Evolutionary conservation across 2,329 filamentous ascomycete species (phyloP).

Genomic region (Dendryphion nanum): DNA sequence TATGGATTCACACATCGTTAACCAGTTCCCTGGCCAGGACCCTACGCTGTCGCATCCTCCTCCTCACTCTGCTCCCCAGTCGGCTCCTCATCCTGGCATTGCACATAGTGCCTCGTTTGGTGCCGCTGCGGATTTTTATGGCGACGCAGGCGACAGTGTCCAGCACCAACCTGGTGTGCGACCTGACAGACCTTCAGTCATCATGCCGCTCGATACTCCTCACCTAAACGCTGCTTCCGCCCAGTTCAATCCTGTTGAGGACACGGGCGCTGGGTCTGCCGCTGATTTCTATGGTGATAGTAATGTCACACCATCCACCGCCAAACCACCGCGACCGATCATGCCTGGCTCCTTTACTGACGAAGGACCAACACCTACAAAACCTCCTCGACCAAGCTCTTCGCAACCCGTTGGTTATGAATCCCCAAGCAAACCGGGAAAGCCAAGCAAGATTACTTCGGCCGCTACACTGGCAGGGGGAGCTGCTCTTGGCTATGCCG

Average conservation of each 20-base stretch:
- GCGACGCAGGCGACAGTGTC: conserved; percentile 62
- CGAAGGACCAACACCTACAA: conserved; percentile 26
- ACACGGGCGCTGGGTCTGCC: conserved; percentile 60
- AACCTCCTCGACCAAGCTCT: conserved; percentile 28
- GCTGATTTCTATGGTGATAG: conserved; percentile 53
- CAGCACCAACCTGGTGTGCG: conserved; percentile 59
- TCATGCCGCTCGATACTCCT: conserved; percentile 53
- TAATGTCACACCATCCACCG: conserved; percentile 15
- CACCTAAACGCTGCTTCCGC: conserved; percentile 56
- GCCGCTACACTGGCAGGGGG: conserved; percentile 38
- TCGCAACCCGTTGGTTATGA: conserved; percentile 17
- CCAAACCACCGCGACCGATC: conserved; percentile 35
- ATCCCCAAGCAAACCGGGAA: conserved; percentile 20
- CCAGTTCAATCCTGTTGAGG: conserved; percentile 53
- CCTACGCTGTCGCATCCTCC: conserved; percentile 43
- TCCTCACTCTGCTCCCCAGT: too few relatives aligned
- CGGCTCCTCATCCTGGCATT: conserved; percentile 45
- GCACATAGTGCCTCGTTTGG: conserved; percentile 44
- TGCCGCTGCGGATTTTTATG: conserved; percentile 61
- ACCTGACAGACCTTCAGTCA: conserved; percentile 51
- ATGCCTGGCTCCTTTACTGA: conserved; percentile 38
- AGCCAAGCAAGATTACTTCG: conserved; percentile 33
- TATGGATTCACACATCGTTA: conserved; percentile 45
- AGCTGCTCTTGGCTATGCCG: conserved; percentile 44
- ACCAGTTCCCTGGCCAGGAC: conserved; percentile 61